phyloP scores from a whole-genome alignment of 768 basidiomycete species.

The Lactarius sanguifluus region DNA sequence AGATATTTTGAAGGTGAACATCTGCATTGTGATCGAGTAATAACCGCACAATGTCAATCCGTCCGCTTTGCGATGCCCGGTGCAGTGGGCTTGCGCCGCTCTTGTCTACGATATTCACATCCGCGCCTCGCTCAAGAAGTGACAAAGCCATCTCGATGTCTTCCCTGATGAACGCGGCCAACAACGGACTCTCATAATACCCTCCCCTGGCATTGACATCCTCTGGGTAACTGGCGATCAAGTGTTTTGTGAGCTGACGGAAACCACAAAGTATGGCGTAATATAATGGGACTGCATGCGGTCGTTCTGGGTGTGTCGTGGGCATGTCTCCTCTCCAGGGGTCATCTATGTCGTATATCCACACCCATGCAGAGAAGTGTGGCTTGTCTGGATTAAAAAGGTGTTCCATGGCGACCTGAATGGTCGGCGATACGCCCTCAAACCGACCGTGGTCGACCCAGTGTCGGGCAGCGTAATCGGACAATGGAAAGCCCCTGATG shows the following conservation, averaged over 20 bases:
- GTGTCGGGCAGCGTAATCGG: neutral
- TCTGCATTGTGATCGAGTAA: conserved; percentile 12
- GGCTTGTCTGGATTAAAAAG: conserved; percentile 2
- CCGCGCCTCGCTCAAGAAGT: conserved; percentile 7
- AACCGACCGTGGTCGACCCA: conserved; percentile 3
- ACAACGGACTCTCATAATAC: neutral
- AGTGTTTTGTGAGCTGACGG: neutral
- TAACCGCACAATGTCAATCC: neutral
- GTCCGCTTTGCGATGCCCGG: neutral
- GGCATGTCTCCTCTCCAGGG: neutral
- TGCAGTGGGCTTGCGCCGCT: neutral
- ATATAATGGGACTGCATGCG: conserved; percentile 2
- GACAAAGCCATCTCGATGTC: neutral
- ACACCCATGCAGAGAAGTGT: conserved; percentile 1
- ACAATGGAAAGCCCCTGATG: neutral
- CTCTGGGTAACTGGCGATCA: neutral
- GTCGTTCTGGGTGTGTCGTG: neutral
- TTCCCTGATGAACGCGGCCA: neutral
- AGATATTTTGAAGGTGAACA: neutral
- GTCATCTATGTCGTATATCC: conserved; percentile 7
- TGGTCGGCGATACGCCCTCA: neutral
- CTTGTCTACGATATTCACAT: neutral
- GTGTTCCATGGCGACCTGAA: neutral
- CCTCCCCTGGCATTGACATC: conserved; percentile 1
- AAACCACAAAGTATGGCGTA: neutral